These are phyloP conservation scores for Xylaria grammica DNA, from an alignment of 495 filamentous ascomycete genomes.

Conservation along the genomic window DNA sequence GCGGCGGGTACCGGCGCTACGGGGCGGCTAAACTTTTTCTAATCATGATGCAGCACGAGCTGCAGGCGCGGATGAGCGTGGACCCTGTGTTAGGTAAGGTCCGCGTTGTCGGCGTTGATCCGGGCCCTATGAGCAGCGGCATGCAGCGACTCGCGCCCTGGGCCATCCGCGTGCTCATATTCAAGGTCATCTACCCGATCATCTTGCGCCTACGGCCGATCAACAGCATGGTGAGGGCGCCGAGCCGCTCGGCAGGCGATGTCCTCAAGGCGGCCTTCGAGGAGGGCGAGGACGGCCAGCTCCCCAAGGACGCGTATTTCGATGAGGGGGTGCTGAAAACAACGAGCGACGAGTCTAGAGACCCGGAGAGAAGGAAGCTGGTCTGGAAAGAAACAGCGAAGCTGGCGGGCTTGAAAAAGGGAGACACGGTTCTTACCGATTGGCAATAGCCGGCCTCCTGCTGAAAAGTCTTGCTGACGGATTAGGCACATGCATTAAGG, in stretches of 20 bases:
- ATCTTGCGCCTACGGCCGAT: constrained; percentile 23
- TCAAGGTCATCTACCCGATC: constrained; percentile 23
- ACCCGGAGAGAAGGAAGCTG: constrained; percentile 30
- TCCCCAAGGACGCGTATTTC: constrained; percentile 32
- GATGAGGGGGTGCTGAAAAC: constrained; percentile 20
- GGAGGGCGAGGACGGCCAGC: constrained; percentile 10
- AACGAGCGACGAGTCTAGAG: constrained; percentile 30
- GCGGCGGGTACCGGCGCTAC: constrained; percentile 41
- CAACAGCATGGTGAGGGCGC: constrained; percentile 35
- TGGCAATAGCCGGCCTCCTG: too few species aligned
- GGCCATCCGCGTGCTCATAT: constrained; percentile 30
- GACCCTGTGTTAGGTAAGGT: constrained; percentile 33
- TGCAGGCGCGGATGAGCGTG: constrained; percentile 21
- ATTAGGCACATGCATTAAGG: too few species aligned
- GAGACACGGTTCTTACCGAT: constrained; percentile 30
- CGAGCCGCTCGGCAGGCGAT: constrained; percentile 41
- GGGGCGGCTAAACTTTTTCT: constrained; percentile 40
- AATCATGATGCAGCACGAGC: constrained; percentile 42
- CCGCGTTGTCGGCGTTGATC: constrained; percentile 36
- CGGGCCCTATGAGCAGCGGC: constrained; percentile 33
- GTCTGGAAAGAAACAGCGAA: constrained; percentile 39
- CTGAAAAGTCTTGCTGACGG: too few species aligned
- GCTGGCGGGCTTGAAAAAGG: constrained; percentile 30
- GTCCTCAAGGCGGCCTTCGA: constrained; percentile 36
- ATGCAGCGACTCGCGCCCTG: constrained; percentile 25